phyloP scores from a whole-genome alignment of 164 flowering plant genomes.

The Warburgia ugandensis region DNA sequence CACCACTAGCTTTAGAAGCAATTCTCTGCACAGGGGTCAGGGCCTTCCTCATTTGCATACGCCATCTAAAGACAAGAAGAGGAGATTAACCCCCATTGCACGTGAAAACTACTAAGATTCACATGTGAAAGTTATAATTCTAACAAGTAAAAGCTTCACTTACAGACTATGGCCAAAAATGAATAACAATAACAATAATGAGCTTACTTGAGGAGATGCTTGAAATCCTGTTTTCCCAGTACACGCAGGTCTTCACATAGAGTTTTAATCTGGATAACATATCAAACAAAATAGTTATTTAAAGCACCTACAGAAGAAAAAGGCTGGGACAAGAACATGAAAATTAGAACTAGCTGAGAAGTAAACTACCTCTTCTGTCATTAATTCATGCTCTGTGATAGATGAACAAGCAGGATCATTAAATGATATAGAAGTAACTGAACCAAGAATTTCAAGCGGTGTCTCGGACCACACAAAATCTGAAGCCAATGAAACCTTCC shows the following conservation, averaged over 20 bases:
- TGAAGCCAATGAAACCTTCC: conserved; percentile 67
- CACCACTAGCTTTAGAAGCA: conserved; percentile 21
- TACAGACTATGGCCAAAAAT: background rate
- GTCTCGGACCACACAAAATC: conserved; percentile 73
- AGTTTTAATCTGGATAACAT: conserved; percentile 45
- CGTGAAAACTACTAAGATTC: background rate
- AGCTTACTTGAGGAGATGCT: conserved; percentile 79
- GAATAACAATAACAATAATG: background rate
- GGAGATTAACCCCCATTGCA: background rate
- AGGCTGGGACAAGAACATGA: background rate
- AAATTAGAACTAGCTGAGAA: background rate
- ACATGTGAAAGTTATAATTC: too few species aligned
- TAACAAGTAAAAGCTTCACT: background rate
- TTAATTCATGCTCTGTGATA: conserved; percentile 57
- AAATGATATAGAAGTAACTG: conserved; percentile 69
- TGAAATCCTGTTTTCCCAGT: conserved; percentile 90
- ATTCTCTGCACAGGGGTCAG: conserved; percentile 40
- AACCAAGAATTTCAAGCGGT: conserved; percentile 85
- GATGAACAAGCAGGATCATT: conserved; percentile 56
- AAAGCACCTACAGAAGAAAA: background rate
- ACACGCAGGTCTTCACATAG: conserved; percentile 88
- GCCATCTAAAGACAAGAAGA: conserved; percentile 53
- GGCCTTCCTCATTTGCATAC: conserved; percentile 70
- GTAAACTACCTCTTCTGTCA: conserved; percentile 77
- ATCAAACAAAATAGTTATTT: background rate